Base-by-base conservation (phyloP, 2,329 filamentous ascomycete genomes). In the Neofusicoccum ribis region DNA sequence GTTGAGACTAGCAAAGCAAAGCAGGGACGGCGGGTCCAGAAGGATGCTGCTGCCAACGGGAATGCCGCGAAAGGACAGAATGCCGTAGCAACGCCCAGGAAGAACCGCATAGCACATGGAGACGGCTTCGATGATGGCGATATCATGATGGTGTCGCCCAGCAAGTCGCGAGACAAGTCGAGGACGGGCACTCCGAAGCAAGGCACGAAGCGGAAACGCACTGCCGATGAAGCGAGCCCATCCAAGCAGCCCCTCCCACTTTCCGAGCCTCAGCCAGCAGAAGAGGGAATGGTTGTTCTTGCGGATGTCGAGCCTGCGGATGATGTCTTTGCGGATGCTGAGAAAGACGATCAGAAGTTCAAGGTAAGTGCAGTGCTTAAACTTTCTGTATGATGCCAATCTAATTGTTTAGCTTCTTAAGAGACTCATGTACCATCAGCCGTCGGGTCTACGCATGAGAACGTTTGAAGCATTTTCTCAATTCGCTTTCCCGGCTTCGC, bases 61-160 rank as follows among this genome's bases (percentile, higher is more conserved):
- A 68, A 67, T 46, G 27, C 58, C 5, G 46, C 27, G 27, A 63
- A 43, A 46, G 39, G 43, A 11, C 56, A 43, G 12, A 41, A 14
- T 3, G 78, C 76, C 44, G 78, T 79, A 0, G 73, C 78, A 0
- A 91, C 90, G 0, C 88, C 89, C 2, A 91, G 84, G 71, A 89
- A 86, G 73, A 83, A 82, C 34, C 87, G 84, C 73, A 77, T 80
- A 1, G 85, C 85, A 77, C 27, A 82, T 84, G 1, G 89, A 1
- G 91, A 95, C 76, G 91, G 91, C 0, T 95, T 95, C 70, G 90
- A 93, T 66, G 87, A 91, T 66, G 82, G 84, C 64, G 85, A 89
- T 70, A 81, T 89, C 8, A 74, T 83, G 64, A 78, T 83, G 67
- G 73, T 81, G 1, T 88, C 86, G 2, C 86, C 86, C 3, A 85